Conservation (phyloP, 1,284 basidiomycete genomes). For the Golubevia sp. region DNA sequence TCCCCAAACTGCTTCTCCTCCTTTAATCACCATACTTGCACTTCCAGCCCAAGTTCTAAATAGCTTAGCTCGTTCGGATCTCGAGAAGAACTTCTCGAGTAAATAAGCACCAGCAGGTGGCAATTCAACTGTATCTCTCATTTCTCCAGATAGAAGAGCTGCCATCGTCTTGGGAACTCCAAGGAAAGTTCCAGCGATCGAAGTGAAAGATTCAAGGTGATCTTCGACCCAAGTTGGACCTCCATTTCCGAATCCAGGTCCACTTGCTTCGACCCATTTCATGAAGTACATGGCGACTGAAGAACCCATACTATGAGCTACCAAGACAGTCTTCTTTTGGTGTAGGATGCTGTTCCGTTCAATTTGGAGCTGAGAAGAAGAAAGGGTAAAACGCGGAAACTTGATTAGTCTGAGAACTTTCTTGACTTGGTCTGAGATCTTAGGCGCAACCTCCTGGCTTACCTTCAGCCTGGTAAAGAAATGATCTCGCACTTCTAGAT, state of each 20-base stretch:
- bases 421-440: no score
- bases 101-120: constrained; percentile 66
- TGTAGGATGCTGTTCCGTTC: constrained; percentile 78
- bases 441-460: no score
- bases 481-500: constrained; percentile 85
- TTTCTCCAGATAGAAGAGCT: constrained; percentile 89
- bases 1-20: constrained; percentile 90
- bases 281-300: constrained; percentile 51
- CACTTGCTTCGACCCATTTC: constrained; percentile 93
- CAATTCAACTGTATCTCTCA: constrained; percentile 67
- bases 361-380: constrained; percentile 74
- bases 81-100: constrained; percentile 73
- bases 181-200: constrained; percentile 83
- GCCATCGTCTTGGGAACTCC: constrained; percentile 85
- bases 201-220: constrained; percentile 65
- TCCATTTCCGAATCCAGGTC: constrained; percentile 74
- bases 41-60: constrained; percentile 96
- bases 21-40: constrained; percentile 72
- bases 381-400: no score
- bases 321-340: constrained; percentile 81
- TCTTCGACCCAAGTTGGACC: constrained; percentile 89
- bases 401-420: no score
- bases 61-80: constrained; percentile 83
- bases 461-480: constrained; percentile 92
- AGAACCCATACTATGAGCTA: constrained; percentile 71